Conservation (phyloP, 2,329 filamentous ascomycete genomes). For the Seiridium unicorne region DNA sequence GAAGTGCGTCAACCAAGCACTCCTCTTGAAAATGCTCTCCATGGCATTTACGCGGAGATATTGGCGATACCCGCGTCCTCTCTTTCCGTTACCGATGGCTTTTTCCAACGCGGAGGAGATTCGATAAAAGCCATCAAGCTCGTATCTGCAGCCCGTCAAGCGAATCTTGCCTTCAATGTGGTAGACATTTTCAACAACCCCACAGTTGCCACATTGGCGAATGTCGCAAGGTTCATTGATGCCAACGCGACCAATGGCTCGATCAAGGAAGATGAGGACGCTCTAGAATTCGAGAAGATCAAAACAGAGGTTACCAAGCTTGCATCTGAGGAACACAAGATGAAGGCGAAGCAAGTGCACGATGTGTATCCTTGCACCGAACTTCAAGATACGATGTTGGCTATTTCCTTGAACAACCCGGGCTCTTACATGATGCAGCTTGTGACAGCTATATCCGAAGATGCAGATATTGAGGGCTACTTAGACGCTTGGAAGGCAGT, state of each 20-base stretch:
- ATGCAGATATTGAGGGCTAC: neutral
- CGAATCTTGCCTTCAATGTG: slow-evolving; percentile 42
- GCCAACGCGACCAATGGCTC: neutral
- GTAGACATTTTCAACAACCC: slow-evolving; percentile 43
- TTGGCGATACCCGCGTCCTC: slow-evolving; percentile 21
- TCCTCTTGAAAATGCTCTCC: slow-evolving; percentile 4
- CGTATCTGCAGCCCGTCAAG: slow-evolving; percentile 33
- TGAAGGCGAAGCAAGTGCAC: slow-evolving; percentile 2
- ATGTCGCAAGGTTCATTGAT: slow-evolving; percentile 5
- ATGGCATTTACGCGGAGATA: slow-evolving; percentile 24
- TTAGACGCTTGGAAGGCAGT: slow-evolving; percentile 7
- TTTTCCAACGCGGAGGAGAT: slow-evolving; percentile 35
- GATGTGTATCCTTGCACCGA: slow-evolving; percentile 5
- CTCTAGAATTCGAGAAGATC: neutral
- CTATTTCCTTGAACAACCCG: neutral
- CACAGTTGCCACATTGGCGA: slow-evolving; percentile 21
- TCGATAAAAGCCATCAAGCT: slow-evolving; percentile 35
- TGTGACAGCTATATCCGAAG: slow-evolving; percentile 3
- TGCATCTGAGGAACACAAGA: slow-evolving; percentile 3
- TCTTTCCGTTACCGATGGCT: slow-evolving; percentile 32
- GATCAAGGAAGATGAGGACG: neutral
- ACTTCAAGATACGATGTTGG: slow-evolving; percentile 6
- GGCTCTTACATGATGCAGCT: slow-evolving; percentile 5
- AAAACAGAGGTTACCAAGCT: neutral
- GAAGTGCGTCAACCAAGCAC: slow-evolving; percentile 3